These are phyloP conservation scores for Xylaria sp. DNA, from an alignment of 2,329 filamentous ascomycete genomes.

Conservation along the genomic window DNA sequence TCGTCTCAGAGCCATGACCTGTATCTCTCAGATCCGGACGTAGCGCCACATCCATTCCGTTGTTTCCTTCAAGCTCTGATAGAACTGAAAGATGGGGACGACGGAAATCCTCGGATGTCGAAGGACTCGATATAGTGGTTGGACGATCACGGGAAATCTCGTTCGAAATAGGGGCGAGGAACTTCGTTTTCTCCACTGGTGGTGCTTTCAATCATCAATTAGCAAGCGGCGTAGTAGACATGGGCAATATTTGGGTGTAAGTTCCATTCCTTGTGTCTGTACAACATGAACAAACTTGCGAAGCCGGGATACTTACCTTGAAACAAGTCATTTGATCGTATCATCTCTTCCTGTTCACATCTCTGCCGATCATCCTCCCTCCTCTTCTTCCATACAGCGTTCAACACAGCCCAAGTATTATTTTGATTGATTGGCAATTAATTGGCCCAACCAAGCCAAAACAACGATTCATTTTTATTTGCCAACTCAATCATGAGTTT, in stretches of 20 bases:
- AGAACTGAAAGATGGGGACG: conserved; percentile 17
- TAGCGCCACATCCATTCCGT: not conserved
- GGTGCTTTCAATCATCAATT: not conserved
- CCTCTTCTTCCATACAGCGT: conserved; percentile 37
- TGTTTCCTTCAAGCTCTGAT: conserved; percentile 32
- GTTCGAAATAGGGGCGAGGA: not conserved
- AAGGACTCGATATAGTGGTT: not conserved
- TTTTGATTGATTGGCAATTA: too few species aligned
- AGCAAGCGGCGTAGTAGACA: not conserved
- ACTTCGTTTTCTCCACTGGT: not conserved
- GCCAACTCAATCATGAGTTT: too few species aligned
- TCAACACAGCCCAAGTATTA: too few species aligned
- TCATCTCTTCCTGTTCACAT: not conserved
- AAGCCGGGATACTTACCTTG: conserved; percentile 6
- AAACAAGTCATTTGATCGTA: not conserved
- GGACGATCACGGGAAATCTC: not conserved
- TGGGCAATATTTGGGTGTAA: not conserved
- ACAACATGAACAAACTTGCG: not conserved
- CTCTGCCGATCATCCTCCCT: conserved; percentile 15
- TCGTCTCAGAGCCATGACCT: not conserved
- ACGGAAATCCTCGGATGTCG: not conserved
- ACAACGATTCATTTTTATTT: too few species aligned
- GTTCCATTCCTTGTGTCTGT: not conserved
- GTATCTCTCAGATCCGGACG: not conserved
- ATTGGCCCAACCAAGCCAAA: too few species aligned